Conservation (phyloP, 208 protist species). For the Angomonas deanei region DNA sequence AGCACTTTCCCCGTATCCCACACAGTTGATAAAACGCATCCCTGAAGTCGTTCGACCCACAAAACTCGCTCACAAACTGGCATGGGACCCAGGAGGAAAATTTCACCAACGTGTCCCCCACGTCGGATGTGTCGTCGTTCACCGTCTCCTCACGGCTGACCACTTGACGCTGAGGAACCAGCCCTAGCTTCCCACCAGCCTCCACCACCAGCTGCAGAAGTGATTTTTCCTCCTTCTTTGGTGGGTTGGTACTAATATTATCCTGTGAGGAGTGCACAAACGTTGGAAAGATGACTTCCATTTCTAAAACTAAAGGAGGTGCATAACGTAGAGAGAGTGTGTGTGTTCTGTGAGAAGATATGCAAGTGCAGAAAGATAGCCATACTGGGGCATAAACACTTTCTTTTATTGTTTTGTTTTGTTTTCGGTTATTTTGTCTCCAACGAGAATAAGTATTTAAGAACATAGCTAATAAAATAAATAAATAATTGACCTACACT, state of each 20-base stretch:
- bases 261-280: conserved; percentile 50
- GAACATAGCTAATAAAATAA: too few relatives aligned
- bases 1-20: neutral
- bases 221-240: conserved; percentile 30
- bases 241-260: neutral
- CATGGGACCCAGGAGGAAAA: conserved; percentile 24
- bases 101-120: conserved; percentile 27
- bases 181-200: conserved; percentile 33
- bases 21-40: neutral
- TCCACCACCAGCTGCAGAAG: conserved; percentile 76
- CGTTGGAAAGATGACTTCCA: conserved; percentile 35
- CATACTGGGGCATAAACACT: too few relatives aligned
- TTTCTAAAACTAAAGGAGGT: neutral
- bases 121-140: conserved; percentile 36
- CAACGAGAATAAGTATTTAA: too few relatives aligned
- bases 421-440: too few relatives aligned
- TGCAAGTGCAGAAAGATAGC: too few relatives aligned
- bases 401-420: too few relatives aligned
- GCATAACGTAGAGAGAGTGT: too few relatives aligned
- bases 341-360: too few relatives aligned
- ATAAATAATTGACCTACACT: neutral
- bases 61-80: conserved; percentile 31
- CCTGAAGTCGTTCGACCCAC: neutral
- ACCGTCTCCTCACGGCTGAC: neutral
- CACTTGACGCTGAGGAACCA: conserved; percentile 41